Evolutionary conservation across 331 rosid genomes (phyloP).

Genomic region (Prunus yedoensis): DNA sequence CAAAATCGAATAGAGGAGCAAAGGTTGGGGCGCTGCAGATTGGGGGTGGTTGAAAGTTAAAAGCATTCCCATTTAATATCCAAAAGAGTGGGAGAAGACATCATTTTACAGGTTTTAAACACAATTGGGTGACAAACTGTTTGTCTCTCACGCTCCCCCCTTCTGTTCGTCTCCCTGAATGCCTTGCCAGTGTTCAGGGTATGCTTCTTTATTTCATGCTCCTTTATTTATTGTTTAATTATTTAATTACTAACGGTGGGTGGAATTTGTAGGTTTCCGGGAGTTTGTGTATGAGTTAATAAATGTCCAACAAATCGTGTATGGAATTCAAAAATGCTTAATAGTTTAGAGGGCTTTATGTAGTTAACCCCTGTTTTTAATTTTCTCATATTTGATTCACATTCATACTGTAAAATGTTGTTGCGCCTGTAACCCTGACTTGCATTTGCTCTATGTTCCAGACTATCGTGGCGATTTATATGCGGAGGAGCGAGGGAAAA

Average conservation of each 20-base stretch:
- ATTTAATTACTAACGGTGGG: neutral
- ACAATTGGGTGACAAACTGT: constrained; percentile 39
- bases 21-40: neutral
- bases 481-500: constrained; percentile 35
- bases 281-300: too few species aligned
- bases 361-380: too few species aligned
- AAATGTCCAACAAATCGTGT: too few species aligned
- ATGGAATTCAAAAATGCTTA: too few species aligned
- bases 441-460: constrained; percentile 23
- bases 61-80: neutral
- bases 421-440: neutral
- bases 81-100: constrained; percentile 3
- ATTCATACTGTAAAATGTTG: too few species aligned
- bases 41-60: constrained; percentile 11
- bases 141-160: constrained; percentile 73
- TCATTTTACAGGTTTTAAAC: neutral
- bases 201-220: neutral
- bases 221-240: neutral
- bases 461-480: constrained; percentile 32
- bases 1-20: neutral
- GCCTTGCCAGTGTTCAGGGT: constrained; percentile 95
- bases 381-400: neutral
- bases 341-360: too few species aligned
- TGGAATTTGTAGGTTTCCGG: too few species aligned
- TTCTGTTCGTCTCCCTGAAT: constrained; percentile 82